phyloP scores from a whole-genome alignment of 2,329 filamentous ascomycete genomes.

The Verticillium albo-atrum region DNA sequence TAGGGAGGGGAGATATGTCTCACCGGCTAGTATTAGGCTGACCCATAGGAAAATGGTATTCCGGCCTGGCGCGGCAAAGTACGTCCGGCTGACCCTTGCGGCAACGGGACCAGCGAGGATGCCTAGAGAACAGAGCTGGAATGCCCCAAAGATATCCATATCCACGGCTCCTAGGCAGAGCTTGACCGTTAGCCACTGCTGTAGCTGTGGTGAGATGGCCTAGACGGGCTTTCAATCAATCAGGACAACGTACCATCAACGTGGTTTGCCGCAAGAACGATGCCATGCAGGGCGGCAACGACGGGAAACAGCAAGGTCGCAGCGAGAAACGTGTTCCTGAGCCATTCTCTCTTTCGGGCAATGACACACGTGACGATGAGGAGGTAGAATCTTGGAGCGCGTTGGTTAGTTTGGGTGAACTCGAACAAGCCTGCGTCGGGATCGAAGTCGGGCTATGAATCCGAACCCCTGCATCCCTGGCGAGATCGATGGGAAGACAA shows the following conservation, averaged over 20 bases:
- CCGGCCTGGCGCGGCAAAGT: slow-evolving; percentile 58
- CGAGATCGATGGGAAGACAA: too few relatives aligned
- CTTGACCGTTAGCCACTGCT: background rate
- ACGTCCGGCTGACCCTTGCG: slow-evolving; percentile 56
- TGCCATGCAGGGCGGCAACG: slow-evolving; percentile 58
- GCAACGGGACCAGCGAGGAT: slow-evolving; percentile 61
- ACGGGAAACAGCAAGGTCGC: slow-evolving; percentile 59
- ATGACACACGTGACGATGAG: slow-evolving; percentile 60
- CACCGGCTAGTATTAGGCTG: slow-evolving; percentile 53
- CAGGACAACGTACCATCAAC: slow-evolving; percentile 44
- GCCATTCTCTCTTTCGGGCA: slow-evolving; percentile 57
- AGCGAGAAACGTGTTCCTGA: slow-evolving; percentile 58
- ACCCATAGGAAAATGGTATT: slow-evolving; percentile 67
- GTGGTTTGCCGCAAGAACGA: slow-evolving; percentile 56
- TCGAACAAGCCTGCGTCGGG: too few relatives aligned
- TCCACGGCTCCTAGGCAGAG: slow-evolving; percentile 52
- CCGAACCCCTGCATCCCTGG: too few relatives aligned
- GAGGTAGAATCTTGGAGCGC: slow-evolving; percentile 56
- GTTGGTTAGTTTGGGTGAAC: too few relatives aligned
- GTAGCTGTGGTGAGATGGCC: background rate
- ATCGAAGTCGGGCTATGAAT: too few relatives aligned
- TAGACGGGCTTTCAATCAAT: too few relatives aligned
- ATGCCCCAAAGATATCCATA: slow-evolving; percentile 65
- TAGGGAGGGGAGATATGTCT: slow-evolving; percentile 11
- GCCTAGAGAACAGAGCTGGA: slow-evolving; percentile 63